Evolutionary conservation across 2,329 filamentous ascomycete species (phyloP).

Genomic region (Chaetomium globosum): DNA sequence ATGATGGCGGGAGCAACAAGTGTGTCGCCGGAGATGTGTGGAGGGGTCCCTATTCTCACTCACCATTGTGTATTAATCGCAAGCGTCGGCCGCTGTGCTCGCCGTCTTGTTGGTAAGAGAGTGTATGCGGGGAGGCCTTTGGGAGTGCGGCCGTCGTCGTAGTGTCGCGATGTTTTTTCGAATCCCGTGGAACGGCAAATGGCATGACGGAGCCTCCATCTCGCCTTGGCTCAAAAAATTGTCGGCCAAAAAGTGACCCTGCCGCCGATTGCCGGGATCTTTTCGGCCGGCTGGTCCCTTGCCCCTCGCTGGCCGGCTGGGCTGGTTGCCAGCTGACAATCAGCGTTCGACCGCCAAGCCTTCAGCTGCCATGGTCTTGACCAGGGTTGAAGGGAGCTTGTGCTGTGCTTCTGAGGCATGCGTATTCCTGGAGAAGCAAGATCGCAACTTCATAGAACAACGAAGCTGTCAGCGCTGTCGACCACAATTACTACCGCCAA

Average conservation of each 20-base stretch:
- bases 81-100: constrained; percentile 25
- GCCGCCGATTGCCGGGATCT: constrained; percentile 36
- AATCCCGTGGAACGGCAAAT: constrained; percentile 26
- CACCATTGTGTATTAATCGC: constrained; percentile 35
- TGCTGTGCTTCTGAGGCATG: neutral
- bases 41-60: neutral
- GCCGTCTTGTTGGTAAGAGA: constrained; percentile 19
- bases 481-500: constrained; percentile 3
- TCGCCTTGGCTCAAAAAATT: constrained; percentile 32
- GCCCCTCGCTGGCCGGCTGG: too few relatives aligned
- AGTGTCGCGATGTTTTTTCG: constrained; percentile 20
- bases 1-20: neutral
- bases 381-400: constrained; percentile 20
- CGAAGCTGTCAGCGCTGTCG: constrained; percentile 4
- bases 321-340: constrained; percentile 15
- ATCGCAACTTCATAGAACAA: constrained; percentile 34
- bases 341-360: neutral
- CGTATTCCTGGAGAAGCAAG: constrained; percentile 33
- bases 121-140: constrained; percentile 2
- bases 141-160: constrained; percentile 17
- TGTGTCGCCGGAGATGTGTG: neutral
- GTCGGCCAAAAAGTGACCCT: constrained; percentile 22
- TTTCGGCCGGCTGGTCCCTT: constrained; percentile 15
- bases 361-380: constrained; percentile 6
- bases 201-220: constrained; percentile 26